phyloP scores from a whole-genome alignment of 345 rosid genomes.

The Rhizophora mangle region DNA sequence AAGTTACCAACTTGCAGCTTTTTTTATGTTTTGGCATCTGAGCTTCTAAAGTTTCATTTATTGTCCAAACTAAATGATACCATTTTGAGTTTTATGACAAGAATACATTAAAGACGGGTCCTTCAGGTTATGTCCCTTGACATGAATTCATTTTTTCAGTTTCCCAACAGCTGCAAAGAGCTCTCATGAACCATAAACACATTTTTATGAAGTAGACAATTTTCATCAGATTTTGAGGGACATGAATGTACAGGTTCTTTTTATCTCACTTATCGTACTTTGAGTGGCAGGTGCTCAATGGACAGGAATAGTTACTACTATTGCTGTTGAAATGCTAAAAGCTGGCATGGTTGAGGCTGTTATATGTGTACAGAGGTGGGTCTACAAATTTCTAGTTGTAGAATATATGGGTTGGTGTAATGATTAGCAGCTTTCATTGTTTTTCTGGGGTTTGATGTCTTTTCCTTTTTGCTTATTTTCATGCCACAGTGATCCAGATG shows the following conservation, averaged over 20 bases:
- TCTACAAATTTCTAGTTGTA: not conserved
- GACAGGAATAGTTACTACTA: constrained; percentile 96
- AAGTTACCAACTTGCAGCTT: too few relatives aligned
- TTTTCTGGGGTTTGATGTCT: not conserved
- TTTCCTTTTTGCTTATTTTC: constrained; percentile 4
- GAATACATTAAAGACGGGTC: not conserved
- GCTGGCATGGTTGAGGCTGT: constrained; percentile 89
- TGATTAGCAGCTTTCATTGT: not conserved
- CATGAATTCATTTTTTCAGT: not conserved
- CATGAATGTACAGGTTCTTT: not conserved
- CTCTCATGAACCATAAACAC: not conserved
- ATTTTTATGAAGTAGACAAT: not conserved
- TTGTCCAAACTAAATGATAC: not conserved
- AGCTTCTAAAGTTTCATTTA: not conserved
- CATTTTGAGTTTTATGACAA: not conserved
- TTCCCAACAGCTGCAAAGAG: not conserved
- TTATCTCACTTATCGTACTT: constrained; percentile 16
- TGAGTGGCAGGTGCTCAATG: constrained; percentile 79
- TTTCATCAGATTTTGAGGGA: not conserved
- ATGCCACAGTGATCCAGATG: constrained; percentile 74
- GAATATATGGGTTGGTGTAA: not conserved
- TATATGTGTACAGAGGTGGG: constrained; percentile 90
- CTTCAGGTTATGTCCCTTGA: not conserved
- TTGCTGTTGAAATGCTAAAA: constrained; percentile 91
- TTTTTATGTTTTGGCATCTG: too few relatives aligned